Conservation (phyloP, 352 stramenopile genomes). For the Globisporangium mamillatum region DNA sequence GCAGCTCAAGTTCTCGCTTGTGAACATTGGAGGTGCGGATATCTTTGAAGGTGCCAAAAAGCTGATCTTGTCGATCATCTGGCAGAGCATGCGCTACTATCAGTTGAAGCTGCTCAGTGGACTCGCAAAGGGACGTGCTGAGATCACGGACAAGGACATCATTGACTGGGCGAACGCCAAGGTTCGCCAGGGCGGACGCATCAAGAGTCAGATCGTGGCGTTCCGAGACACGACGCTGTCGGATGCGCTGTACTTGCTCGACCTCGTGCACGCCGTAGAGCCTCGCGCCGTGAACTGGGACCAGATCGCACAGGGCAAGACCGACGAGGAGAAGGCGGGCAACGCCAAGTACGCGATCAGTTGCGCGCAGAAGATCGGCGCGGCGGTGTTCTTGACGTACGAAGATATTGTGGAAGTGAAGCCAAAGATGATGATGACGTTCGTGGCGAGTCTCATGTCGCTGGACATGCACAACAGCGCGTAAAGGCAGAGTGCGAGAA, state of each 20-base stretch:
- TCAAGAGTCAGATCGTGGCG: conserved; percentile 69
- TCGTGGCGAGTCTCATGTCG: conserved; percentile 83
- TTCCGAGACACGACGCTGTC: conserved; percentile 84
- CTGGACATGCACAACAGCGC: conserved; percentile 65
- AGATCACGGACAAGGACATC: conserved; percentile 83
- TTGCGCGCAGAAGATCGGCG: conserved; percentile 91
- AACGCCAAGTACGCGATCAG: conserved; percentile 94
- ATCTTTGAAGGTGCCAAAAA: conserved; percentile 93
- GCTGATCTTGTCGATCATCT: conserved; percentile 92
- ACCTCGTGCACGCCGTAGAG: conserved; percentile 86
- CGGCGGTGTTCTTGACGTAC: conserved; percentile 90
- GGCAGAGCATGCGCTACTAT: conserved; percentile 93
- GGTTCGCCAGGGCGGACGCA: conserved; percentile 67
- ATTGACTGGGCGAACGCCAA: conserved; percentile 85
- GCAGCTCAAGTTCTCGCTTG: conserved; percentile 85
- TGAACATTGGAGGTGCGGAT: conserved; percentile 90
- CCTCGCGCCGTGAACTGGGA: conserved; percentile 90
- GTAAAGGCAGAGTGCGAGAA: not conserved
- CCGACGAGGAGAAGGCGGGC: conserved; percentile 81
- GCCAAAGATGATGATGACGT: conserved; percentile 92
- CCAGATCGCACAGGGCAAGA: conserved; percentile 55
- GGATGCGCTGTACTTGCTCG: conserved; percentile 82
- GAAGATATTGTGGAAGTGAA: conserved; percentile 94
- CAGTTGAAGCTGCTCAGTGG: conserved; percentile 83
- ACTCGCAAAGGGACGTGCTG: conserved; percentile 37